These are phyloP conservation scores for Lupinus albus DNA, from an alignment of 306 rosid genomes.

Conservation along the genomic window DNA sequence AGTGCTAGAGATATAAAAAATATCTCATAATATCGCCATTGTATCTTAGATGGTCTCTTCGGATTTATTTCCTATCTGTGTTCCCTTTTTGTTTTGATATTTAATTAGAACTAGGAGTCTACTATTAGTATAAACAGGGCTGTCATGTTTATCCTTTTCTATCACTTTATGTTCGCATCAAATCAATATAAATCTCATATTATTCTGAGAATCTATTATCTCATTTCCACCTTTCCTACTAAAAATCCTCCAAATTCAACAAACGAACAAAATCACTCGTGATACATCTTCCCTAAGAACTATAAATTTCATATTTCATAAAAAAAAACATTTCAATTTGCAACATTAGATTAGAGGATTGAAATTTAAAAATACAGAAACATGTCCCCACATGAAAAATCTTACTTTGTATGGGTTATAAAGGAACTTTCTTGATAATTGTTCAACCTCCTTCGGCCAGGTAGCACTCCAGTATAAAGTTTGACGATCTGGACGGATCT, in stretches of 20 bases:
- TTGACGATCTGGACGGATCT: slow-evolving; percentile 97
- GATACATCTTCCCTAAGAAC: neutral
- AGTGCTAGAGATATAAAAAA: too few relatives aligned
- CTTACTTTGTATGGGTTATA: slow-evolving; percentile 92
- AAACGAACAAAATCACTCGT: slow-evolving; percentile 7
- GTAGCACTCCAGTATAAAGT: slow-evolving; percentile 99
- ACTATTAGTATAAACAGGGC: too few relatives aligned
- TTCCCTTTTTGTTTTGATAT: too few relatives aligned
- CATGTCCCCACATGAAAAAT: slow-evolving; percentile 29
- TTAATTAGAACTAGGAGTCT: too few relatives aligned
- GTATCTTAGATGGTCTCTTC: too few relatives aligned
- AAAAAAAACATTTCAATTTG: neutral
- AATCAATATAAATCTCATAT: too few relatives aligned
- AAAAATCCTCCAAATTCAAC: neutral
- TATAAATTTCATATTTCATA: slow-evolving; percentile 13
- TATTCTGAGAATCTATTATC: neutral
- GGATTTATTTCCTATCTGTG: too few relatives aligned
- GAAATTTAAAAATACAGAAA: slow-evolving; percentile 28
- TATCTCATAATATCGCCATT: too few relatives aligned
- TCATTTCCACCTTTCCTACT: neutral
- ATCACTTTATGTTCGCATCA: neutral
- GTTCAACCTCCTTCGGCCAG: slow-evolving; percentile 99
- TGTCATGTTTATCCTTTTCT: too few relatives aligned
- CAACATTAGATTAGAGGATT: neutral
- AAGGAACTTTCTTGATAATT: slow-evolving; percentile 80